Conservation (phyloP, 257 asterid genomes). For the Scutellaria baicalensis region DNA sequence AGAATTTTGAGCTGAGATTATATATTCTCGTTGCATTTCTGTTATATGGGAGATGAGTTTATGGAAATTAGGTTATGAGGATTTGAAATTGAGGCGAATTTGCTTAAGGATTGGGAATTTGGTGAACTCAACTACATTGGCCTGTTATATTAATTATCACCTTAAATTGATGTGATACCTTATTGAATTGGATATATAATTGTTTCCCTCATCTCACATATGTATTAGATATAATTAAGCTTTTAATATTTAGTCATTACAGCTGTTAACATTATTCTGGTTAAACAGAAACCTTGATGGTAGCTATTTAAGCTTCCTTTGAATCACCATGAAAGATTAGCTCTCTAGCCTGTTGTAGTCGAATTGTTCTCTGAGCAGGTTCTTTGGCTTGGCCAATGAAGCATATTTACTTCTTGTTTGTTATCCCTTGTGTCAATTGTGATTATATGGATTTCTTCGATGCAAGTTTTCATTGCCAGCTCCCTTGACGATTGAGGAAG, state of each 20-base stretch:
- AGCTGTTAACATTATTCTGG: neutral
- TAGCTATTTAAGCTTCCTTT: neutral
- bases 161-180: neutral
- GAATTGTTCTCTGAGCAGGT: neutral
- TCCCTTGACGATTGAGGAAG: neutral
- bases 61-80: neutral
- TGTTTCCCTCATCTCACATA: neutral
- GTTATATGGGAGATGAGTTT: neutral
- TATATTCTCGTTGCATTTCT: neutral
- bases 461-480: neutral
- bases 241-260: neutral
- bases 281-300: neutral
- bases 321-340: neutral
- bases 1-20: conserved; percentile 5
- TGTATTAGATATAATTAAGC: neutral
- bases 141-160: neutral
- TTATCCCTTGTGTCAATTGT: neutral
- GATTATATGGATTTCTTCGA: neutral
- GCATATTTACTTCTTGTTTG: neutral
- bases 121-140: neutral
- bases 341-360: neutral
- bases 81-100: neutral
- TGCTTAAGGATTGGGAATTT: neutral
- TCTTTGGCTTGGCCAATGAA: neutral
- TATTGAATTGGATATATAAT: neutral